Conservation (phyloP, 2,329 filamentous ascomycete species). For the Aureobasidium sp. region DNA sequence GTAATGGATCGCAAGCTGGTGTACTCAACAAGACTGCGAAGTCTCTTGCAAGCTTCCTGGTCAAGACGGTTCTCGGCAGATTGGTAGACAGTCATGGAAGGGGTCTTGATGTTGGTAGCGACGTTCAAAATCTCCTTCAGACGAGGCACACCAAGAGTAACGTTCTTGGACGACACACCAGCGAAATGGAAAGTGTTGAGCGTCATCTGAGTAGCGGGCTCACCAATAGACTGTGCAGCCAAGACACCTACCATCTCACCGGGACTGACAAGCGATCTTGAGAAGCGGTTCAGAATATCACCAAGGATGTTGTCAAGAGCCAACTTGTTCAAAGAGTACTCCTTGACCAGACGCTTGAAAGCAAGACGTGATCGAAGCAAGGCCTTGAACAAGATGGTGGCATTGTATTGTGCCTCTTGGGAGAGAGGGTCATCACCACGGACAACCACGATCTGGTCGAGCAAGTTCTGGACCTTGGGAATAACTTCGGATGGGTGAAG, state of each 20-base stretch:
- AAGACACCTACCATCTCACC: conserved; percentile 99
- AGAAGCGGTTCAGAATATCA: conserved; percentile 82
- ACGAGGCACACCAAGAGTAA: conserved; percentile 96
- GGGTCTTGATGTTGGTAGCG: conserved; percentile 96
- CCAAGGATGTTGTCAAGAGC: conserved; percentile 90
- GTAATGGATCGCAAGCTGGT: conserved; percentile 89
- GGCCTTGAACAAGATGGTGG: conserved; percentile 87
- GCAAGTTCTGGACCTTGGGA: conserved; percentile 62
- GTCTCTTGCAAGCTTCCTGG: conserved; percentile 72
- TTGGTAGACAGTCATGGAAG: conserved; percentile 90
- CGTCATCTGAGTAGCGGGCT: conserved; percentile 98
- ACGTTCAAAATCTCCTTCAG: conserved; percentile 99
- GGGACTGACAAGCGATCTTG: conserved; percentile 74
- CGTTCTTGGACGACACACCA: conserved; percentile 99
- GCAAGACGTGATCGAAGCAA: conserved; percentile 81
- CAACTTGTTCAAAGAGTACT: conserved; percentile 78
- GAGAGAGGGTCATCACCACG: conserved; percentile 78
- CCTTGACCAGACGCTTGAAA: conserved; percentile 83
- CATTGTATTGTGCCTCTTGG: conserved; percentile 74
- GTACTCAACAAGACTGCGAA: conserved; percentile 88
- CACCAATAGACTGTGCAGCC: conserved; percentile 95
- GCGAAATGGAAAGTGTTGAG: conserved; percentile 99
- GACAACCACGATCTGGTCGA: conserved; percentile 74
- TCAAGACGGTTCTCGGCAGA: conserved; percentile 50
- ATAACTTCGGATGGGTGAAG: conserved; percentile 83